A percentile compares a stretch with the other conserved stretches of the same genome.
These are phyloP conservation scores for Mucor circinelloides DNA, from an alignment of 371 early-diverging fungal genomes.

Conservation along the genomic window DNA sequence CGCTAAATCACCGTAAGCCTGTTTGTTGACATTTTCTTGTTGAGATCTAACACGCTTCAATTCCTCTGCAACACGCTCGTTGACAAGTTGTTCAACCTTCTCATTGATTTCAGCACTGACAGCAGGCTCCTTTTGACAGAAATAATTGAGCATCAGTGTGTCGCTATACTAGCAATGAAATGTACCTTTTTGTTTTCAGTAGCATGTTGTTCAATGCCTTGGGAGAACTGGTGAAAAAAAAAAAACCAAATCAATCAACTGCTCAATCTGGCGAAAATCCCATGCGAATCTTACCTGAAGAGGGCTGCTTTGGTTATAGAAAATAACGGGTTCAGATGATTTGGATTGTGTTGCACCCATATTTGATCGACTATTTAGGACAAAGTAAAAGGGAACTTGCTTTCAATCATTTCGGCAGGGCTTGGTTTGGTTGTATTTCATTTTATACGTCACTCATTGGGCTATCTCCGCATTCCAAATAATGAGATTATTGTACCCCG, in stretches of 20 bases:
- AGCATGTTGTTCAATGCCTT: not conserved
- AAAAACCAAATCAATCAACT: not conserved
- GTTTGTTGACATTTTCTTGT: conserved; percentile 33
- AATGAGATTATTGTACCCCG: not conserved
- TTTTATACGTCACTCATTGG: not conserved
- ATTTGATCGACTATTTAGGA: not conserved
- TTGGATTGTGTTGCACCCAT: conserved; percentile 56
- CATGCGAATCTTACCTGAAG: conserved; percentile 31
- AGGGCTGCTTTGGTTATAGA: conserved; percentile 51
- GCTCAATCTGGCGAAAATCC: not conserved
- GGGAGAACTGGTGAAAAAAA: not conserved
- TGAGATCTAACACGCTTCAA: conserved; percentile 34
- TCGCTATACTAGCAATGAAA: not conserved
- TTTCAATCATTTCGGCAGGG: not conserved
- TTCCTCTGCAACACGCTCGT: conserved; percentile 49
- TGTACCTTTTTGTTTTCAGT: conserved; percentile 4
- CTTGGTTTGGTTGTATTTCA: not conserved
- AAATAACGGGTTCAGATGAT: conserved; percentile 44
- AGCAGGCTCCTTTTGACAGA: conserved; percentile 6
- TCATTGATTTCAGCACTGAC: conserved; percentile 26
- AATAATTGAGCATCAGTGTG: not conserved
- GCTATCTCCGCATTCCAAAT: not conserved
- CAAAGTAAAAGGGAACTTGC: not conserved
- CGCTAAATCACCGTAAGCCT: conserved; percentile 38
- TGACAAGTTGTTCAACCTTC: conserved; percentile 47